These are phyloP conservation scores for Alternaria panax DNA, from an alignment of 2,329 filamentous ascomycete genomes.

Conservation along the genomic window DNA sequence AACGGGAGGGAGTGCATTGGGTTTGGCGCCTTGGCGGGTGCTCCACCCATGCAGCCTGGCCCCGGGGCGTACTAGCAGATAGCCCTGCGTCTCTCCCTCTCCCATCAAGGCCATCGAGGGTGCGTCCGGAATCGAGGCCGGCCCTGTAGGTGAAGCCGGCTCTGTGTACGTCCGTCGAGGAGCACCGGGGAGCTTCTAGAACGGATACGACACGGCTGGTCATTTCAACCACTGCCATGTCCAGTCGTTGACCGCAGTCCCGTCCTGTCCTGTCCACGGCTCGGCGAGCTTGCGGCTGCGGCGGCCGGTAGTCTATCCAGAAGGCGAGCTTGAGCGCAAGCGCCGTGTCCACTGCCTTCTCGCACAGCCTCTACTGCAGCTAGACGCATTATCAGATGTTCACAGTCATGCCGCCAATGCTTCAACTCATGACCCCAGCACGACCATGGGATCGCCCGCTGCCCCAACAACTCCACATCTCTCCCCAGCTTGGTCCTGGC, in stretches of 20 bases:
- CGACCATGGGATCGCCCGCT: constrained; percentile 17
- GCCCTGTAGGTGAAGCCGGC: not conserved
- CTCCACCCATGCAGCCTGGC: constrained; percentile 7
- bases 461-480: constrained; percentile 20
- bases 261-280: not conserved
- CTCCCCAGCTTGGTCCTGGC: constrained; percentile 9
- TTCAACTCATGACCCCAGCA: constrained; percentile 15
- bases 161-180: not conserved
- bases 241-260: not conserved
- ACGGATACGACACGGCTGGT: not conserved
- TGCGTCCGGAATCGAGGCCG: constrained; percentile 6
- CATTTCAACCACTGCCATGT: not conserved
- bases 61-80: not conserved
- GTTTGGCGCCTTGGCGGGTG: constrained; percentile 8
- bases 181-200: not conserved
- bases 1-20: constrained; percentile 5
- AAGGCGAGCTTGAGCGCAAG: not conserved
- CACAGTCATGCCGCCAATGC: constrained; percentile 25
- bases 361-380: constrained; percentile 6
- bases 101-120: not conserved
- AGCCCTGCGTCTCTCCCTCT: constrained; percentile 8
- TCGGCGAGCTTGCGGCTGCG: constrained; percentile 9
- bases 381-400: constrained; percentile 24
- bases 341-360: constrained; percentile 1
- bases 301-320: constrained; percentile 10